A percentile compares a stretch with the other conserved stretches of the same genome.
These are phyloP conservation scores for Botrytis aclada DNA, from an alignment of 2,329 filamentous ascomycete genomes.

Conservation along the genomic window DNA sequence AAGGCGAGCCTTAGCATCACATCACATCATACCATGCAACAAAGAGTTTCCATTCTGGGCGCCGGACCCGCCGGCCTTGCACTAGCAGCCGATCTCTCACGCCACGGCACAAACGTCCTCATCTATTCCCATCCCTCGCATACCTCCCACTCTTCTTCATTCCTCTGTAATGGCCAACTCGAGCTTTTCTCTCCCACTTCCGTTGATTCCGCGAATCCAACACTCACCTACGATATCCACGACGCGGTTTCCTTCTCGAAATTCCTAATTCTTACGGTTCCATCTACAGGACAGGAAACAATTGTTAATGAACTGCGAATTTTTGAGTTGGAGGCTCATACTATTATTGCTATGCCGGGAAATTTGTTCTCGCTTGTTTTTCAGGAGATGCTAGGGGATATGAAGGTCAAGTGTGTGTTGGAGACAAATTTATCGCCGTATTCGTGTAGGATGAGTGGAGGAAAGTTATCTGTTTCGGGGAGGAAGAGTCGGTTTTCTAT, in stretches of 20 bases:
- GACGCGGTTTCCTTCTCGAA: slow-evolving; percentile 19
- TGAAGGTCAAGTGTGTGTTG: background rate
- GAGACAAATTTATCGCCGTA: slow-evolving; percentile 7
- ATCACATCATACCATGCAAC: slow-evolving; percentile 6
- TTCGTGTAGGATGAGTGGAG: slow-evolving; percentile 1
- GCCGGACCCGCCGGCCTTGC: slow-evolving; percentile 23
- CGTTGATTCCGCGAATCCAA: background rate
- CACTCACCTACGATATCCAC: slow-evolving; percentile 17
- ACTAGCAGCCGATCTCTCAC: slow-evolving; percentile 21
- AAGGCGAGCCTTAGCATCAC: background rate
- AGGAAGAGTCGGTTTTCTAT: slow-evolving; percentile 7
- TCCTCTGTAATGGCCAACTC: slow-evolving; percentile 15
- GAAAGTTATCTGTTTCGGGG: background rate
- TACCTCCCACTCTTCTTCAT: slow-evolving; percentile 7
- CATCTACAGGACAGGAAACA: slow-evolving; percentile 22
- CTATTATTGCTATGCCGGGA: background rate
- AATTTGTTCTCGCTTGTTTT: slow-evolving; percentile 5
- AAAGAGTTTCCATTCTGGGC: slow-evolving; percentile 22
- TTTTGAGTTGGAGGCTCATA: slow-evolving; percentile 12
- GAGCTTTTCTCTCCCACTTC: background rate
- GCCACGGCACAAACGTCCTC: slow-evolving; percentile 16
- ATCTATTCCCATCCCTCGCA: slow-evolving; percentile 22
- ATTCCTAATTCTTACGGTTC: slow-evolving; percentile 22
- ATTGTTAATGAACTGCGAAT: slow-evolving; percentile 13
- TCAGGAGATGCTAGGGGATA: background rate